Evolutionary conservation across 805 yeast genomes (phyloP).

Genomic region (Candida succiphila): DNA sequence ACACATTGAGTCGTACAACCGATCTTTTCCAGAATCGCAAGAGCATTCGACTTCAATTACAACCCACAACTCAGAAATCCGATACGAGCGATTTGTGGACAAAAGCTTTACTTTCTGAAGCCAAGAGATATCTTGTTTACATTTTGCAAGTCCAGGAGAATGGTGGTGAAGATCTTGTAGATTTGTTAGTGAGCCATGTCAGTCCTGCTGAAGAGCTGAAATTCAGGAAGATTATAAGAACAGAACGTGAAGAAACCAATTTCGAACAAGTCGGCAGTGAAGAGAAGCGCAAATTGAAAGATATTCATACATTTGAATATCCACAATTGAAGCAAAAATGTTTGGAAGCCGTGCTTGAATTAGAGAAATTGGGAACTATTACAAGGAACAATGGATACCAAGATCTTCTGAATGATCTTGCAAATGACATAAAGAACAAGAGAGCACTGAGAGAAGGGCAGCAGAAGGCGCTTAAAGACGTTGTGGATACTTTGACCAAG

Average conservation of each 20-base stretch:
- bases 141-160: constrained; percentile 61
- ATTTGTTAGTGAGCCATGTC: constrained; percentile 74
- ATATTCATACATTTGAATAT: constrained; percentile 35
- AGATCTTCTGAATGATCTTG: constrained; percentile 70
- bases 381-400: constrained; percentile 68
- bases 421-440: constrained; percentile 56
- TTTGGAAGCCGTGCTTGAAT: constrained; percentile 61
- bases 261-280: constrained; percentile 26
- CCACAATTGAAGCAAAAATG: constrained; percentile 72
- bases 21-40: constrained; percentile 8
- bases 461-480: constrained; percentile 29
- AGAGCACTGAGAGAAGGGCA: constrained; percentile 32
- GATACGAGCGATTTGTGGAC: constrained; percentile 1
- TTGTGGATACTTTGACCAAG: constrained; percentile 31
- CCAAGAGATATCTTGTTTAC: constrained; percentile 32
- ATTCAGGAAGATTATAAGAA: constrained; percentile 46
- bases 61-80: constrained; percentile 9
- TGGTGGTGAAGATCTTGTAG: constrained; percentile 72
- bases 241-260: constrained; percentile 55
- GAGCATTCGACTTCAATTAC: too few relatives aligned
- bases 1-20: constrained; percentile 4
- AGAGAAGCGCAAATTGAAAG: constrained; percentile 31
- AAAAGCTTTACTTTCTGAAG: constrained; percentile 30
- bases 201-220: constrained; percentile 54
- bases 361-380: constrained; percentile 59